Percentiles rank a stretch among this genome's conserved stretches.
These are phyloP conservation scores for Singerocomus rubriflavus DNA, from an alignment of 1,284 basidiomycete species.

Conservation along the genomic window DNA sequence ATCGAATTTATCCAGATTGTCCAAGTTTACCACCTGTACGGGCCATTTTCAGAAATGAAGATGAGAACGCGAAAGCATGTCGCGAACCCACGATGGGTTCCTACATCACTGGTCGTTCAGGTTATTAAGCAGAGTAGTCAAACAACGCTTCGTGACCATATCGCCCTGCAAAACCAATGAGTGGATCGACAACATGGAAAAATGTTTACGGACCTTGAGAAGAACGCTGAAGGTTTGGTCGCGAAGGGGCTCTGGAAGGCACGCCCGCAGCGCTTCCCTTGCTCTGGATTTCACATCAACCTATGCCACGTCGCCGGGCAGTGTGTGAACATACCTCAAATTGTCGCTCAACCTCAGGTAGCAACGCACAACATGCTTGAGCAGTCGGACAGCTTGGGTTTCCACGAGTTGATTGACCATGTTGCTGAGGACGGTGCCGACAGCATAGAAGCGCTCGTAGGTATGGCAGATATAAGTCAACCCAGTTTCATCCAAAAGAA, in stretches of 20 bases:
- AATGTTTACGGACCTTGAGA: conserved; percentile 63
- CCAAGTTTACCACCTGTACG: conserved; percentile 27
- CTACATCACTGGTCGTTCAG: conserved; percentile 59
- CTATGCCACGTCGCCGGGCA: conserved; percentile 6
- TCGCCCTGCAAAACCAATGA: conserved; percentile 62
- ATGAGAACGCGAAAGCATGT: conserved; percentile 5
- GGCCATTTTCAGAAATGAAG: conserved; percentile 17
- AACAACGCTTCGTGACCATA: conserved; percentile 94
- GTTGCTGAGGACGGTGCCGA: conserved; percentile 96
- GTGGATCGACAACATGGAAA: background rate
- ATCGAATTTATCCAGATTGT: conserved; percentile 33
- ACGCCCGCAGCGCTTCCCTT: conserved; percentile 92
- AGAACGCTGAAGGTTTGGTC: conserved; percentile 92
- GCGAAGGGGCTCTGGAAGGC: conserved; percentile 93
- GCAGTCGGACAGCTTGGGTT: conserved; percentile 91
- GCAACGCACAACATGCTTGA: conserved; percentile 98
- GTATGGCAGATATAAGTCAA: conserved; percentile 99
- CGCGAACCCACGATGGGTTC: background rate
- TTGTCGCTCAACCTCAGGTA: conserved; percentile 97
- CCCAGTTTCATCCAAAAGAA: conserved; percentile 96
- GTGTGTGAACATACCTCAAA: conserved; percentile 60
- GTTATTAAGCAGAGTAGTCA: conserved; percentile 93
- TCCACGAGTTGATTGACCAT: conserved; percentile 98
- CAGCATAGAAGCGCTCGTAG: conserved; percentile 98
- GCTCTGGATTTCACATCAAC: conserved; percentile 54